phyloP scores from a whole-genome alignment of 768 basidiomycete species.

The Exsudoporus frostii region DNA sequence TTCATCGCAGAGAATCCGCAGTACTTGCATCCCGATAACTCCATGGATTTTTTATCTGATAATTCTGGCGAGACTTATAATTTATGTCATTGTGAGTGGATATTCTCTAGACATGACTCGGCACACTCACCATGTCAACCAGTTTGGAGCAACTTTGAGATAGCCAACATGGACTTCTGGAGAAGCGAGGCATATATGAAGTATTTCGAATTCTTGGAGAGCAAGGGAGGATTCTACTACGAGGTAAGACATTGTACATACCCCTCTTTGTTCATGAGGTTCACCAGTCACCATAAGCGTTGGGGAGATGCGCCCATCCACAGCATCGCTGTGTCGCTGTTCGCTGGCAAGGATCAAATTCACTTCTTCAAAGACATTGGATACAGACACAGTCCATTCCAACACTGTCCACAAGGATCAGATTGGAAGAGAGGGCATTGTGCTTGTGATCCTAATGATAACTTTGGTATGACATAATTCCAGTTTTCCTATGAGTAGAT shows the following conservation, averaged over 20 bases:
- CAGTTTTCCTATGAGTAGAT: neutral
- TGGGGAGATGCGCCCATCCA: slow-evolving; percentile 97
- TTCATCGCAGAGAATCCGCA: slow-evolving; percentile 55
- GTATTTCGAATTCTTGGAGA: slow-evolving; percentile 81
- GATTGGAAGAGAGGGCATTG: slow-evolving; percentile 77
- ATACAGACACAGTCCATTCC: slow-evolving; percentile 92
- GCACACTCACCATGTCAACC: neutral
- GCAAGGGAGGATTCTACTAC: slow-evolving; percentile 84
- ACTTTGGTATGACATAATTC: slow-evolving; percentile 55
- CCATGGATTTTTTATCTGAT: slow-evolving; percentile 62
- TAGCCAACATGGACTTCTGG: slow-evolving; percentile 83
- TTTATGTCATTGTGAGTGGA: slow-evolving; percentile 55
- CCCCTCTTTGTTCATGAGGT: neutral
- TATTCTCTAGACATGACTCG: neutral
- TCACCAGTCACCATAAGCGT: slow-evolving; percentile 42
- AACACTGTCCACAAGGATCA: slow-evolving; percentile 84
- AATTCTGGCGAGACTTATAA: slow-evolving; percentile 65
- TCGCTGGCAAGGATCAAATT: slow-evolving; percentile 84
- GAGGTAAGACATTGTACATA: slow-evolving; percentile 45
- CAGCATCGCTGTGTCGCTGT: slow-evolving; percentile 86
- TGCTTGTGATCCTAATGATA: slow-evolving; percentile 75
- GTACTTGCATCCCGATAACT: slow-evolving; percentile 53
- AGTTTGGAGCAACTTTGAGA: slow-evolving; percentile 97
- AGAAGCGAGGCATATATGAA: slow-evolving; percentile 75
- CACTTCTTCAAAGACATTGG: slow-evolving; percentile 96